phyloP scores from a whole-genome alignment of 352 stramenopile genomes.

The Pythium periplocum region DNA sequence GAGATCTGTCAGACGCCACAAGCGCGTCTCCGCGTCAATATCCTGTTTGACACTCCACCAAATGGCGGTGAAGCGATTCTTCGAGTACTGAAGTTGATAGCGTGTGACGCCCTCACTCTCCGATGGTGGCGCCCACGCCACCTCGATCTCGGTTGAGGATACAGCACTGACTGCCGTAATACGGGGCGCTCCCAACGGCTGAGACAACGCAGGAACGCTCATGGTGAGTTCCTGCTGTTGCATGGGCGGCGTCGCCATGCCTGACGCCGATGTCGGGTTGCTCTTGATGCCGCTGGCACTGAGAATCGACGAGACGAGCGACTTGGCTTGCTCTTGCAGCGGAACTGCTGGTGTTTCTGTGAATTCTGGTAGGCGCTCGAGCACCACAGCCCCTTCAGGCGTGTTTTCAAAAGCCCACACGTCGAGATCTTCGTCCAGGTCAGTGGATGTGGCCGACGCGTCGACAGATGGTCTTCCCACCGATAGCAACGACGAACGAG shows the following conservation, averaged over 20 bases:
- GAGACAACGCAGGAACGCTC: background rate
- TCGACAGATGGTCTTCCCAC: too few relatives aligned
- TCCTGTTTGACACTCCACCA: constrained; percentile 79
- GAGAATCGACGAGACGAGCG: constrained; percentile 58
- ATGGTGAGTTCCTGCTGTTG: too few relatives aligned
- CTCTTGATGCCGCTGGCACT: constrained; percentile 36
- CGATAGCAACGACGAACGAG: too few relatives aligned
- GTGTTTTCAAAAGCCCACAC: constrained; percentile 29
- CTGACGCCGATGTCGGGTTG: constrained; percentile 1
- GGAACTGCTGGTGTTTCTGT: constrained; percentile 22
- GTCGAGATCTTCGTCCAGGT: constrained; percentile 11
- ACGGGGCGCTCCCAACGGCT: background rate
- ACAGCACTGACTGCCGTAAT: background rate
- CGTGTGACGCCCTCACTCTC: constrained; percentile 25
- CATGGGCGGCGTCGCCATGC: background rate
- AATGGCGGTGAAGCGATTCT: constrained; percentile 72
- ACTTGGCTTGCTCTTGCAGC: constrained; percentile 68
- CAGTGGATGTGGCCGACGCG: background rate
- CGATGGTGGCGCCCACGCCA: constrained; percentile 64
- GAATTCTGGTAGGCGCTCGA: constrained; percentile 54
- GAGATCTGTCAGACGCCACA: constrained; percentile 51
- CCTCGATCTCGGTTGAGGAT: constrained; percentile 39
- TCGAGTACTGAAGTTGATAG: constrained; percentile 81
- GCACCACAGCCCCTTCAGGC: constrained; percentile 20
- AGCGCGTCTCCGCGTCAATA: constrained; percentile 44